Base-by-base conservation (phyloP, 306 rosid species). In the Carpinus viminea region DNA sequence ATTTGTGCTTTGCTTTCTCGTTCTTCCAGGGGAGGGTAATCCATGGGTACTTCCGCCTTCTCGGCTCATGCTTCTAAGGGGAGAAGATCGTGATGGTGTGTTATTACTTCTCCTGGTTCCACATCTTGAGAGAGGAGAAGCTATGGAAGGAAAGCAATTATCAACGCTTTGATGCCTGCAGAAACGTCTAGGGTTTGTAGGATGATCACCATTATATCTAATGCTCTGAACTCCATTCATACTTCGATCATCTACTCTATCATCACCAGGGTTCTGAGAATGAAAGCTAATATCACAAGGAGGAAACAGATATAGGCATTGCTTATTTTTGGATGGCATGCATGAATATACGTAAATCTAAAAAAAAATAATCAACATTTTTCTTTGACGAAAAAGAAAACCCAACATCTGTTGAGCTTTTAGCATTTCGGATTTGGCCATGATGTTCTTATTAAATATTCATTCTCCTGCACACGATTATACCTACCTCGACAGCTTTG, bases 161-260 rank as follows among this genome's bases (percentile, higher is more conserved):
- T 82, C 86, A 4, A 50, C 6, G 36, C 85, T 89, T 66, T 75
- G 68, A 59, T 56, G 65, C 78, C 78, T 80, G 65, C 9, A 34
- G 8, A 65, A 62, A 71, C 60, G 41, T 26, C 72, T 75, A 55
- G 48, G 54, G 66, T 83, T 66, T 51, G 45, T 50, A 8, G 54
- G 16, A 62, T 31, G 16, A 62, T 31, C 78, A 11, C 76, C 71
- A 9, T 78, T 61, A 55, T 59, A 78, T 79, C 83, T 77, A 34
- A 57, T 80, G 80, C 83, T 51, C 8, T 46, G 76, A 48, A 74
- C 69, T 70, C 78, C 85, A 45, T 76, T 81, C 87, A 56, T 81
- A 18, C 36, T 46, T 66, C 15, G 65, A n/a, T 45, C 38, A 15
- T 45, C 47, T 74, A 41, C 8, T 56, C 64, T 36, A 18, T 69